phyloP scores from a whole-genome alignment of 2,329 filamentous ascomycete genomes.

The Cladosporium phlei region DNA sequence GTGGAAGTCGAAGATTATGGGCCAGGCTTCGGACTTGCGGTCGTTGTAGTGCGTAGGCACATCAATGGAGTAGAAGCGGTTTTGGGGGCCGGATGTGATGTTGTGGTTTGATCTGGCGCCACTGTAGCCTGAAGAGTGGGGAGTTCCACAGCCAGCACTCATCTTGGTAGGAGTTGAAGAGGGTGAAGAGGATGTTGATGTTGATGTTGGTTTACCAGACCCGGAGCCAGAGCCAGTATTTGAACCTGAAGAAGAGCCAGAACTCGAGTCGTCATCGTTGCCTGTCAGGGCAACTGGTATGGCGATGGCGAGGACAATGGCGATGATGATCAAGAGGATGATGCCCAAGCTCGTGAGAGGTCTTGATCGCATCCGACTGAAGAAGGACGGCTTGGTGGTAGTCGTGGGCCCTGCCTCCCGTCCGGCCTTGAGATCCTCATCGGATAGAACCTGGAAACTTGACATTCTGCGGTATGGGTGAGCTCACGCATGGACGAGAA shows the following conservation, averaged over 20 bases:
- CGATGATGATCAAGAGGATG: not conserved
- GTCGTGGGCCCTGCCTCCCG: not conserved
- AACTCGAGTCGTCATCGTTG: not conserved
- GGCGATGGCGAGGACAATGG: slow-evolving; percentile 6
- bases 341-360: slow-evolving; percentile 8
- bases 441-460: slow-evolving; percentile 8
- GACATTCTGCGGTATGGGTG: not conserved
- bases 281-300: slow-evolving; percentile 3
- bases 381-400: slow-evolving; percentile 3
- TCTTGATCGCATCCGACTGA: slow-evolving; percentile 3
- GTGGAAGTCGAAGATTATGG: slow-evolving; percentile 47
- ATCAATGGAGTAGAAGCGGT: slow-evolving; percentile 24
- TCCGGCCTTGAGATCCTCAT: slow-evolving; percentile 10
- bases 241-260: slow-evolving; percentile 5
- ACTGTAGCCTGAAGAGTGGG: slow-evolving; percentile 6
- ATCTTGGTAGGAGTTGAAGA: not conserved
- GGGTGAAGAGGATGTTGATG: too few relatives aligned
- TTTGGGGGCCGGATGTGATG: slow-evolving; percentile 18
- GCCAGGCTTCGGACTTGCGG: slow-evolving; percentile 13
- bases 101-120: slow-evolving; percentile 3
- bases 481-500: not conserved
- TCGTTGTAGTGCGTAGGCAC: slow-evolving; percentile 24
- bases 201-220: slow-evolving; percentile 3
- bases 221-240: not conserved
- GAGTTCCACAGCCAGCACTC: slow-evolving; percentile 4